These are phyloP conservation scores for Tripterygium wilfordii DNA, from an alignment of 177 flowering plant species.

Conservation along the genomic window DNA sequence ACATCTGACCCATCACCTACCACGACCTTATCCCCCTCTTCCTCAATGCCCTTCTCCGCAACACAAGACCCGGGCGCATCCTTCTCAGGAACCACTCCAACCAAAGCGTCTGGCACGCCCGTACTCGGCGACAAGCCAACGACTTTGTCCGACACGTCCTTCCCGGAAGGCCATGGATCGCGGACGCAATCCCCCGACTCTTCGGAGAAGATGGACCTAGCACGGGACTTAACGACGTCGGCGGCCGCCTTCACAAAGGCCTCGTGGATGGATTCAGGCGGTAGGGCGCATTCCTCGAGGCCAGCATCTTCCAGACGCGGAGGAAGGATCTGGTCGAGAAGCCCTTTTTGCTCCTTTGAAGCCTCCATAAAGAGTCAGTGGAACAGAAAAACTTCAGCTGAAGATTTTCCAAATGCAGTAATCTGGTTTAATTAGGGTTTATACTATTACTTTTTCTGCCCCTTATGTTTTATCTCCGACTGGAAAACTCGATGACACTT, in stretches of 20 bases:
- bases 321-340: conserved; percentile 36
- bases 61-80: conserved; percentile 29
- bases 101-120: conserved; percentile 19
- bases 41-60: conserved; percentile 29
- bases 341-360: too few relatives aligned
- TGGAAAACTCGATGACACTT: too few relatives aligned
- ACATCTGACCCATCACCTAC: conserved; percentile 7
- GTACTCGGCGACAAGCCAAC: conserved; percentile 23
- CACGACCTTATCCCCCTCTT: conserved; percentile 4
- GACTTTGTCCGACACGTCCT: conserved; percentile 28
- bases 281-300: conserved; percentile 85
- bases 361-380: too few relatives aligned
- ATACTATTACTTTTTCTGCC: too few relatives aligned
- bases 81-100: conserved; percentile 17
- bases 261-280: conserved; percentile 73
- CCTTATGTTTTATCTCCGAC: too few relatives aligned
- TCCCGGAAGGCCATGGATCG: conserved; percentile 25
- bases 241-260: conserved; percentile 84
- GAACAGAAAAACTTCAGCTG: too few relatives aligned
- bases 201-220: conserved; percentile 19
- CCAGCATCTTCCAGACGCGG: conserved; percentile 92
- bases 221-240: conserved; percentile 47
- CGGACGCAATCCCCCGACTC: conserved; percentile 27
- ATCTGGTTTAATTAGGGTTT: too few relatives aligned
- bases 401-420: too few relatives aligned